Percentiles rank a stretch among this genome's conserved stretches.
phyloP scores from a whole-genome alignment of 2,329 filamentous ascomycete genomes.

The Blastomyces silverae region DNA sequence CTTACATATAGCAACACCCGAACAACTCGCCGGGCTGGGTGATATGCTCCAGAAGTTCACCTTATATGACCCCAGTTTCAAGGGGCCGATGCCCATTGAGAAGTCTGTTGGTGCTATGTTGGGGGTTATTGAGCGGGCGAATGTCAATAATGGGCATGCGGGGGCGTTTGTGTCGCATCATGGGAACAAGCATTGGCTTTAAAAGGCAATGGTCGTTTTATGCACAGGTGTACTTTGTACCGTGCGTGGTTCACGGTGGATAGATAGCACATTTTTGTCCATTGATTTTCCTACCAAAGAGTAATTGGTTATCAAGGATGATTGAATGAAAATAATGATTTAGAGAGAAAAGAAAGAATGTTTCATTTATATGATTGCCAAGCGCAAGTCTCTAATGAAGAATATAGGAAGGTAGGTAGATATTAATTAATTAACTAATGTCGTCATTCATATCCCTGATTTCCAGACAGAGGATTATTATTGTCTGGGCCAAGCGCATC shows the following conservation, averaged over 20 bases:
- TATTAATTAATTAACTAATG: neutral
- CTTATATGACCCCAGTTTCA: slow-evolving; percentile 39
- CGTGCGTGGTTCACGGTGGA: no score
- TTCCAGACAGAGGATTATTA: neutral
- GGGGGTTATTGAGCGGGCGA: slow-evolving; percentile 34
- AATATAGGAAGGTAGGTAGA: neutral
- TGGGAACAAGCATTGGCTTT: slow-evolving; percentile 51
- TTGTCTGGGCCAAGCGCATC: no score
- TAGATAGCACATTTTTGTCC: no score
- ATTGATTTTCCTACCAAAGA: no score
- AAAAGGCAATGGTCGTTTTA: neutral
- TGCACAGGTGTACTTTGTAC: neutral
- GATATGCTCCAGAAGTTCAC: slow-evolving; percentile 30
- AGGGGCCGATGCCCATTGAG: slow-evolving; percentile 32
- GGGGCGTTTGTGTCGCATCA: slow-evolving; percentile 51
- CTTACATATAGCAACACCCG: slow-evolving; percentile 19
- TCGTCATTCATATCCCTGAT: neutral
- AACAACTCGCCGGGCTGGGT: slow-evolving; percentile 25
- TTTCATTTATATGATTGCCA: neutral
- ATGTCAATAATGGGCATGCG: slow-evolving; percentile 43
- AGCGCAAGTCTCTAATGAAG: neutral
- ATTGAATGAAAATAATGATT: no score
- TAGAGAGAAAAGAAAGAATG: neutral
- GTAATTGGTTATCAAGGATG: no score
- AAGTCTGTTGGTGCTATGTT: slow-evolving; percentile 33